Percentiles rank a stretch among this genome's conserved stretches.
Evolutionary conservation across 208 protist genomes (phyloP).

Genomic region (Strigomonas culicis): DNA sequence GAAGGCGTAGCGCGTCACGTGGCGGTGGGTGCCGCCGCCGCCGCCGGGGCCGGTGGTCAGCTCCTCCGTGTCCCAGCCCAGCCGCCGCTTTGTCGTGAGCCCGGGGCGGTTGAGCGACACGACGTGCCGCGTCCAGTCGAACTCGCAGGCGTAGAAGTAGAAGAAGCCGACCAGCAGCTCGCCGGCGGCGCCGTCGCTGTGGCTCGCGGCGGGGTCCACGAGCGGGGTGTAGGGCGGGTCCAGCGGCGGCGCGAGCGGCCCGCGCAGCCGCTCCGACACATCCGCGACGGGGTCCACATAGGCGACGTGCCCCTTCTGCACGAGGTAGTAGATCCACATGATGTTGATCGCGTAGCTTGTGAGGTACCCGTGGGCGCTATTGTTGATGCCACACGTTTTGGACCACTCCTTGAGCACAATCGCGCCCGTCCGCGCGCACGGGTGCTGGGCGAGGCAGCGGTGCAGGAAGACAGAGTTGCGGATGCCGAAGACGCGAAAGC

Average conservation of each 20-base stretch:
- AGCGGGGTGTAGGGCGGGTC: constrained; percentile 64
- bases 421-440: constrained; percentile 76
- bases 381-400: constrained; percentile 87
- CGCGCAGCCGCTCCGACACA: constrained; percentile 54
- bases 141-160: constrained; percentile 86
- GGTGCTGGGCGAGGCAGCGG: constrained; percentile 74
- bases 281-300: constrained; percentile 75
- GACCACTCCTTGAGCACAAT: constrained; percentile 91
- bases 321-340: constrained; percentile 92
- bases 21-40: constrained; percentile 16
- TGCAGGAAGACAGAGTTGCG: constrained; percentile 85
- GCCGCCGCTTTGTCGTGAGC: constrained; percentile 69
- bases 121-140: constrained; percentile 85
- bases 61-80: constrained; percentile 80
- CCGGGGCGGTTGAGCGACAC: constrained; percentile 80
- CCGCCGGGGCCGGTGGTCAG: constrained; percentile 15
- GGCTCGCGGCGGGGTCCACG: constrained; percentile 25
- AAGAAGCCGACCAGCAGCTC: constrained; percentile 88
- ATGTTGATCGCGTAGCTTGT: constrained; percentile 91
- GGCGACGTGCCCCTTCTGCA: constrained; percentile 61
- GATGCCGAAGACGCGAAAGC: constrained; percentile 86
- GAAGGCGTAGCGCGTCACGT: constrained; percentile 60
- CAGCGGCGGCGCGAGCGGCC: constrained; percentile 21
- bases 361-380: constrained; percentile 86
- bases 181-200: constrained; percentile 35